Percentiles rank a stretch among this genome's conserved stretches.
phyloP scores from a whole-genome alignment of 805 yeast genomes.

The Pichia nanzhaoensis region DNA sequence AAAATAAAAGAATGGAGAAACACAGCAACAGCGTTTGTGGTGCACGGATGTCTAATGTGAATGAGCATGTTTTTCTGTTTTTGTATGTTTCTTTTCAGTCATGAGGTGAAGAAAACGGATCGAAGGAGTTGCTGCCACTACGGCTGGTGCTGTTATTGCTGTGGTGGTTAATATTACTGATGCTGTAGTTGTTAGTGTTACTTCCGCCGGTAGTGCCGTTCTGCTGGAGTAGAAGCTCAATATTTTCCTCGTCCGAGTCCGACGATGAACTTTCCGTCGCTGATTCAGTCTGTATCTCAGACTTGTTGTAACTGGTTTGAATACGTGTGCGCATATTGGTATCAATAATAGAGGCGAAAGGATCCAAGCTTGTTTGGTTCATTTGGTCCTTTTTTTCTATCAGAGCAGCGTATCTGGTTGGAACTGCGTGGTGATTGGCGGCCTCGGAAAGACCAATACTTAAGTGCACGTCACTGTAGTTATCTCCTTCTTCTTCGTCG shows the following conservation, averaged over 20 bases:
- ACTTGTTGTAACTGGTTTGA: not conserved
- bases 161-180: not conserved
- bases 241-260: conserved; percentile 30
- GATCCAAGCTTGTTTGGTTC: conserved; percentile 2
- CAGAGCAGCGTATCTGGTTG: conserved; percentile 15
- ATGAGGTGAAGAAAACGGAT: not conserved
- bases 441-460: not conserved
- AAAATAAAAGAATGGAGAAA: not conserved
- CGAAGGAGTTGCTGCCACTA: not conserved
- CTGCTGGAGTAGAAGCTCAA: conserved; percentile 18
- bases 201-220: conserved; percentile 1
- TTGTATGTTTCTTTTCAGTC: not conserved
- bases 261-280: conserved; percentile 20
- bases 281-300: not conserved
- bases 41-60: conserved; percentile 2
- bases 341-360: conserved; percentile 5
- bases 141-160: not conserved
- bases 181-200: not conserved
- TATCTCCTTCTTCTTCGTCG: not conserved
- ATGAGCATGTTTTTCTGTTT: too few relatives aligned
- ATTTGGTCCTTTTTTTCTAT: conserved; percentile 11
- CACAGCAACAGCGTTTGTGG: not conserved
- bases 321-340: not conserved
- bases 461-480: not conserved
- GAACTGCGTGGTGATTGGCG: conserved; percentile 3